Conservation (phyloP, 805 yeast genomes). For the Candida verbasci region DNA sequence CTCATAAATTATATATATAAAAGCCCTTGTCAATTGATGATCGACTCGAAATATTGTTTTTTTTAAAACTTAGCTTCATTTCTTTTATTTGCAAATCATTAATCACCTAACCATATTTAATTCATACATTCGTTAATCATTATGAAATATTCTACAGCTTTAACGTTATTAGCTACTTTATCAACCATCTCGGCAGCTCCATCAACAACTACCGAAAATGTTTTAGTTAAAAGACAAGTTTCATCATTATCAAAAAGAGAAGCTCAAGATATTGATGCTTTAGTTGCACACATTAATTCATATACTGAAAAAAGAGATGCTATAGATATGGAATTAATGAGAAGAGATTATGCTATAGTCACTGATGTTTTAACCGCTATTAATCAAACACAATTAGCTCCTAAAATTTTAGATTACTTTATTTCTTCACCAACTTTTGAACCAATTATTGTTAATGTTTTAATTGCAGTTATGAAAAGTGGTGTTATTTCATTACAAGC, state of each 20-base stretch:
- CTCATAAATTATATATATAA: background rate
- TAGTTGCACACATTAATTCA: slow-evolving; percentile 21
- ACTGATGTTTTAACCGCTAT: slow-evolving; percentile 35
- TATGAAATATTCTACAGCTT: slow-evolving; percentile 31
- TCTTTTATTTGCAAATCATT: no score
- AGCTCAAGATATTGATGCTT: slow-evolving; percentile 15
- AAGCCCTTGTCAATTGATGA: no score
- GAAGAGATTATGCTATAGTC: slow-evolving; percentile 37
- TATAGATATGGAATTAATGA: slow-evolving; percentile 20
- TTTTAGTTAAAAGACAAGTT: background rate
- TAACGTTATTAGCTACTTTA: slow-evolving; percentile 23
- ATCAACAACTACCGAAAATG: slow-evolving; percentile 10
- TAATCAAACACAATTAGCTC: slow-evolving; percentile 33
- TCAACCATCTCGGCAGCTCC: slow-evolving; percentile 34
- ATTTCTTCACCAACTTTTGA: slow-evolving; percentile 23
- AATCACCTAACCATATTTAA: no score
- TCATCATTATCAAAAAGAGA: slow-evolving; percentile 6
- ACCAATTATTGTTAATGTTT: slow-evolving; percentile 15
- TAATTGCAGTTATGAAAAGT: slow-evolving; percentile 27
- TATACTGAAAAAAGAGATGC: slow-evolving; percentile 27
- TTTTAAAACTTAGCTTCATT: background rate
- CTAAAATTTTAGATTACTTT: slow-evolving; percentile 28
- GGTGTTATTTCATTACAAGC: slow-evolving; percentile 29
- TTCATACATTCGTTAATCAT: slow-evolving; percentile 4
- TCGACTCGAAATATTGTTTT: no score